Conservation (phyloP, 495 filamentous ascomycete species). For the Talaromyces nanjingensis region DNA sequence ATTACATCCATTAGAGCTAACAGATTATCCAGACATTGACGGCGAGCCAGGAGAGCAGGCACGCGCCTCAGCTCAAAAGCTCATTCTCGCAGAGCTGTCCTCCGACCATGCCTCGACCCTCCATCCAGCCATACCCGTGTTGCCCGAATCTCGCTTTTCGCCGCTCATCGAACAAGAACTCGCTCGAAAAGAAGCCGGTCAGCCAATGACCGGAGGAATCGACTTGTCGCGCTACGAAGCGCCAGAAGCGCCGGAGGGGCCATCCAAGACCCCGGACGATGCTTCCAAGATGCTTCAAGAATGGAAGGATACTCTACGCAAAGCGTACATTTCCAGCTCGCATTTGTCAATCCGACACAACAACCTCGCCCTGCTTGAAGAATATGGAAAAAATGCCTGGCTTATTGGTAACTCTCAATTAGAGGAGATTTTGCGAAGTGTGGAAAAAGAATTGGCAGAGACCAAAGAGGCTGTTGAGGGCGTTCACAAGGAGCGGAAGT, state of each 20-base stretch:
- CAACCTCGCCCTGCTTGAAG: constrained; percentile 69
- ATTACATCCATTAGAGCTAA: not conserved
- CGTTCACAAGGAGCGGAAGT: constrained; percentile 62
- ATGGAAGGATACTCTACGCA: constrained; percentile 31
- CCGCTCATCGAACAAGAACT: constrained; percentile 59
- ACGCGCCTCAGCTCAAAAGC: constrained; percentile 49
- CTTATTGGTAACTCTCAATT: constrained; percentile 73
- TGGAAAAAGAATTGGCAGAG: constrained; percentile 75
- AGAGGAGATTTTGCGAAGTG: constrained; percentile 58
- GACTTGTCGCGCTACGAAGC: constrained; percentile 81
- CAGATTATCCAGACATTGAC: constrained; percentile 57
- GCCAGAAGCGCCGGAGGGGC: constrained; percentile 33
- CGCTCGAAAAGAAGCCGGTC: constrained; percentile 45
- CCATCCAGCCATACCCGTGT: constrained; percentile 35
- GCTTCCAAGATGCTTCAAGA: constrained; percentile 25
- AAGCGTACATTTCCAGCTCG: constrained; percentile 55
- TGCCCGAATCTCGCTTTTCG: constrained; percentile 42
- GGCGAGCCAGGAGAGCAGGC: constrained; percentile 51
- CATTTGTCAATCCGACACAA: constrained; percentile 60
- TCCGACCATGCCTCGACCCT: constrained; percentile 29
- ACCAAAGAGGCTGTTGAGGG: constrained; percentile 58
- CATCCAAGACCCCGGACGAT: constrained; percentile 20
- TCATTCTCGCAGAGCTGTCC: constrained; percentile 60
- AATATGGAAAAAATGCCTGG: constrained; percentile 85
- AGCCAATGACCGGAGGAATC: constrained; percentile 53